A percentile compares a stretch with the other conserved stretches of the same genome.
phyloP scores from a whole-genome alignment of 495 filamentous ascomycete species.

The Daldinia caldariorum region DNA sequence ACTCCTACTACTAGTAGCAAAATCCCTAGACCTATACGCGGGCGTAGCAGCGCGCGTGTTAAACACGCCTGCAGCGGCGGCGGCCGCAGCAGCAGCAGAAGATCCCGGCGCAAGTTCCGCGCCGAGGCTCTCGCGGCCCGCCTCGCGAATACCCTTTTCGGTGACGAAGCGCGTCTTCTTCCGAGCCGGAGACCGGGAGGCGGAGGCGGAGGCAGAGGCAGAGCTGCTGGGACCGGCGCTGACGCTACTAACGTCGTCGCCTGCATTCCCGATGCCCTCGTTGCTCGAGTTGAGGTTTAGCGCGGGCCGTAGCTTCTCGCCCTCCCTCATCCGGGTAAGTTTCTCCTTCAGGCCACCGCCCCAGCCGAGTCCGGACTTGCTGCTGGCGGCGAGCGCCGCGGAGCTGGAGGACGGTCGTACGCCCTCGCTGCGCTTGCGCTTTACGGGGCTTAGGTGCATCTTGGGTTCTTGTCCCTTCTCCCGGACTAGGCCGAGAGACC shows the following conservation, averaged over 20 bases:
- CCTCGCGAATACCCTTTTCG: slow-evolving; percentile 77
- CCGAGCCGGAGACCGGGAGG: slow-evolving; percentile 57
- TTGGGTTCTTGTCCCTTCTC: slow-evolving; percentile 61
- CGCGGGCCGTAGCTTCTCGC: slow-evolving; percentile 53
- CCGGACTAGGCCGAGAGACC: slow-evolving; percentile 65
- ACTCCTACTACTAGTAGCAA: slow-evolving; percentile 11
- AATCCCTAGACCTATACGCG: neutral
- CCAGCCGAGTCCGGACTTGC: slow-evolving; percentile 56
- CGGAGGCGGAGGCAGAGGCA: slow-evolving; percentile 22
- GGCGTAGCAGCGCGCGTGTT: neutral
- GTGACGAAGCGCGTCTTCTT: slow-evolving; percentile 89
- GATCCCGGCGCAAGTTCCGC: slow-evolving; percentile 53
- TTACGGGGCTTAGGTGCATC: slow-evolving; percentile 77
- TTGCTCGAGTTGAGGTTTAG: neutral
- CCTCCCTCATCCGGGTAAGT: slow-evolving; percentile 64
- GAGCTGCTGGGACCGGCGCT: neutral
- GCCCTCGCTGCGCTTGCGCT: slow-evolving; percentile 68
- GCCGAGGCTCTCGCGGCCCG: slow-evolving; percentile 78
- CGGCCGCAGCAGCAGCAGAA: no score
- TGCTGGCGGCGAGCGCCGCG: slow-evolving; percentile 9
- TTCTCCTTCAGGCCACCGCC: slow-evolving; percentile 58
- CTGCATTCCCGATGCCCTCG: neutral
- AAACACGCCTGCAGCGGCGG: neutral
- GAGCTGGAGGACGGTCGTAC: slow-evolving; percentile 44
- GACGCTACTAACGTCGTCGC: slow-evolving; percentile 14